Conservation (phyloP, 495 filamentous ascomycete genomes). For the Penicillium ochrochloron region DNA sequence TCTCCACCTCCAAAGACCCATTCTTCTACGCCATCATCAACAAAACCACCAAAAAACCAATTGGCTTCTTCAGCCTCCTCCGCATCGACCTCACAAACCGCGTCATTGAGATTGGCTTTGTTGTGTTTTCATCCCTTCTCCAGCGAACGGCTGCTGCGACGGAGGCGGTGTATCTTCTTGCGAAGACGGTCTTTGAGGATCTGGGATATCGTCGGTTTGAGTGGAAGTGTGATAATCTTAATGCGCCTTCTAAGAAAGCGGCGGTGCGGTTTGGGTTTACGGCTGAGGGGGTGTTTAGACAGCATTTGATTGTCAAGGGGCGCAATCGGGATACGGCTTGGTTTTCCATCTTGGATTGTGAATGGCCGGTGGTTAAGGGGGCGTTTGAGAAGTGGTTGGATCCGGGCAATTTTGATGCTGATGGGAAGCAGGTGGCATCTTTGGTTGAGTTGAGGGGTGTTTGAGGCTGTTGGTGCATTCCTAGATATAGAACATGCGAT, state of each 20-base stretch:
- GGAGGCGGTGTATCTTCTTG: slow-evolving; percentile 7
- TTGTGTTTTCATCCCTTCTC: slow-evolving; percentile 9
- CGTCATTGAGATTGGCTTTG: slow-evolving; percentile 9
- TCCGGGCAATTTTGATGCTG: slow-evolving; percentile 51
- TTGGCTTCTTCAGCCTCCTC: slow-evolving; percentile 15
- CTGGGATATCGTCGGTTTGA: slow-evolving; percentile 59
- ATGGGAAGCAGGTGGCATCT: slow-evolving; percentile 46
- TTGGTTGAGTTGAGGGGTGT: slow-evolving; percentile 23
- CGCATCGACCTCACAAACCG: slow-evolving; percentile 13
- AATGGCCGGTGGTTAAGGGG: slow-evolving; percentile 55
- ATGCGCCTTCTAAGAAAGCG: slow-evolving; percentile 51
- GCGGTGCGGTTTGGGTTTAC: slow-evolving; percentile 57
- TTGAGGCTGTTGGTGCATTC: too few species aligned
- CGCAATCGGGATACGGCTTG: slow-evolving; percentile 59
- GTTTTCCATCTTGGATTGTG: slow-evolving; percentile 55
- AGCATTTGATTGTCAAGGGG: slow-evolving; percentile 62
- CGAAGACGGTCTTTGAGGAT: slow-evolving; percentile 48
- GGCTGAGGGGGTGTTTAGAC: slow-evolving; percentile 58
- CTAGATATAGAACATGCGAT: too few species aligned
- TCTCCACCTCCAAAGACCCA: slow-evolving; percentile 9
- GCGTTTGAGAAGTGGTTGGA: slow-evolving; percentile 54
- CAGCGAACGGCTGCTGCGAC: slow-evolving; percentile 5
- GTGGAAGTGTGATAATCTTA: slow-evolving; percentile 62
- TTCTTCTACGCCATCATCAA: slow-evolving; percentile 22
- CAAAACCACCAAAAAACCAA: not conserved